Evolutionary conservation across 108 stramenopile species (phyloP).

Genomic region (Cyclotella atomus): DNA sequence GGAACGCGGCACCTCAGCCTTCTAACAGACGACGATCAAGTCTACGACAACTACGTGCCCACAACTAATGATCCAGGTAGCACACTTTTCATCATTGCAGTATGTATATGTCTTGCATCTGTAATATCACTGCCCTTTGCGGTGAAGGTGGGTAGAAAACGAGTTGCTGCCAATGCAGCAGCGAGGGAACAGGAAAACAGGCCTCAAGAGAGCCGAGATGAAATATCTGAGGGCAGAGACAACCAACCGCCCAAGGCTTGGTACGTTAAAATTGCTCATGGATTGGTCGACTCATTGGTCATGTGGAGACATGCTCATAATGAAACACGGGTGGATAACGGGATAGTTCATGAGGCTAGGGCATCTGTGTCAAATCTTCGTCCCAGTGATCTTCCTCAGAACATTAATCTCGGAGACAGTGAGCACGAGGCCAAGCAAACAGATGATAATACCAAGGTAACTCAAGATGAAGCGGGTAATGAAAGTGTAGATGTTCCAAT

Average conservation of each 20-base stretch:
- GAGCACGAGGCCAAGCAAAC: neutral
- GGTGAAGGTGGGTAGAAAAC: conserved; percentile 12
- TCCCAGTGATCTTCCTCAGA: neutral
- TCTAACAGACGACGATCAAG: conserved; percentile 20
- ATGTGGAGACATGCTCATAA: conserved; percentile 5
- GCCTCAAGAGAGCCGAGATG: neutral
- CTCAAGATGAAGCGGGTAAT: neutral
- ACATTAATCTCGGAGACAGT: neutral
- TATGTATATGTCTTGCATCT: conserved; percentile 22
- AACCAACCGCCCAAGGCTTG: neutral
- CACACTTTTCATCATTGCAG: conserved; percentile 31
- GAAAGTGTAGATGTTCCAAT: conserved; percentile 1
- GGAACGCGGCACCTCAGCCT: neutral
- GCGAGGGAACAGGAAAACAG: neutral
- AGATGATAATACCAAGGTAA: neutral
- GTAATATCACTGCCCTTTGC: conserved; percentile 17
- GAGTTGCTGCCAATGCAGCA: neutral
- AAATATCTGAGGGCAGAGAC: neutral
- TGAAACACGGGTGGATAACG: conserved; percentile 3
- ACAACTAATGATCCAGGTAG: conserved; percentile 35
- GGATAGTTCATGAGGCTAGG: conserved; percentile 6
- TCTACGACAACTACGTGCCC: conserved; percentile 33
- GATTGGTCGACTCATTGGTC: conserved; percentile 1
- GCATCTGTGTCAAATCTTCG: neutral
- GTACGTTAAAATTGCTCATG: neutral